These are phyloP conservation scores for Elsinoe fawcettii DNA, from an alignment of 2,329 filamentous ascomycete genomes.

Conservation along the genomic window DNA sequence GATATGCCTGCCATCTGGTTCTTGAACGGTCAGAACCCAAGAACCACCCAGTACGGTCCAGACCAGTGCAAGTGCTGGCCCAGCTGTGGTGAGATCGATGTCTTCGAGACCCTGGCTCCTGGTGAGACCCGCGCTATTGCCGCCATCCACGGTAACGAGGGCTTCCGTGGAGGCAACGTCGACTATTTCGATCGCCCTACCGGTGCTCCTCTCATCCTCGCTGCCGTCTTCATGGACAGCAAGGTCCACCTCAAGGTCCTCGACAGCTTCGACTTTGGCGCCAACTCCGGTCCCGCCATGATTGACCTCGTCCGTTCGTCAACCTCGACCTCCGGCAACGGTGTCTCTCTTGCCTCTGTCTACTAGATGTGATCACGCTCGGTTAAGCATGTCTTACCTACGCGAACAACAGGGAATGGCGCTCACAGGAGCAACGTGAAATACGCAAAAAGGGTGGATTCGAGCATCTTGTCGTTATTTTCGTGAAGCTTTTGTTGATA, in stretches of 20 bases:
- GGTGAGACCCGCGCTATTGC: slow-evolving; percentile 62
- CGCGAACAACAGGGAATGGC: not conserved
- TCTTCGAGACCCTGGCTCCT: slow-evolving; percentile 61
- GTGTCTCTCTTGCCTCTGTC: slow-evolving; percentile 33
- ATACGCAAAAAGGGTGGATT: not conserved
- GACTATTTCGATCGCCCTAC: slow-evolving; percentile 65
- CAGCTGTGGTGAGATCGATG: slow-evolving; percentile 68
- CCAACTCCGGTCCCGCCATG: slow-evolving; percentile 27
- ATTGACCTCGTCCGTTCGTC: slow-evolving; percentile 30
- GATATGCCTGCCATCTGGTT: slow-evolving; percentile 67
- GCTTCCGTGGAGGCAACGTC: slow-evolving; percentile 53
- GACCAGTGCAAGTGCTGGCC: slow-evolving; percentile 63
- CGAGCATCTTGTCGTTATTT: not conserved
- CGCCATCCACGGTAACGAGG: slow-evolving; percentile 54
- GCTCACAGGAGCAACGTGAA: slow-evolving; percentile 1
- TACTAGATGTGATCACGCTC: not conserved
- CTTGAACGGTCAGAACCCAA: slow-evolving; percentile 65
- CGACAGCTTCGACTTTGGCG: slow-evolving; percentile 32
- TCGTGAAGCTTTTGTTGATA: slow-evolving; percentile 4
- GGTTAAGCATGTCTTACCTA: not conserved
- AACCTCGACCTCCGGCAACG: slow-evolving; percentile 28
- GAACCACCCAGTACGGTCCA: slow-evolving; percentile 59
- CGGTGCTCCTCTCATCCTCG: slow-evolving; percentile 48
- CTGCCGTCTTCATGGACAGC: slow-evolving; percentile 55
- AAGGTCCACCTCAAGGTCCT: slow-evolving; percentile 51